phyloP scores from a whole-genome alignment of 352 stramenopile species.

The Lagenidium sp. region DNA sequence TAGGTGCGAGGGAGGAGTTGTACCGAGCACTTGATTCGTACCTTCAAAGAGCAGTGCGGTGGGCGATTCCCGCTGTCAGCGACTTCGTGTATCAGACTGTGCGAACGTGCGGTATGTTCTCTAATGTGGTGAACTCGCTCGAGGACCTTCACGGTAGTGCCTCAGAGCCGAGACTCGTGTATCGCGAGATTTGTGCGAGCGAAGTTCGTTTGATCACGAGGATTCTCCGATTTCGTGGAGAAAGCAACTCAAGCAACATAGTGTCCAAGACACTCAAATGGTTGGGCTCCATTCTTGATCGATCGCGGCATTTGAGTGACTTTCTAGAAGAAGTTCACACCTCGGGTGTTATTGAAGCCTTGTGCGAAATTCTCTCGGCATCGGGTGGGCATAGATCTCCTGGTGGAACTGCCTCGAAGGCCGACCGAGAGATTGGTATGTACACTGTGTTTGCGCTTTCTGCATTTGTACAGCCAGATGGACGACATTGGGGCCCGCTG shows the following conservation, averaged over 20 bases:
- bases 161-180: slow-evolving; percentile 18
- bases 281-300: slow-evolving; percentile 68
- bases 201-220: slow-evolving; percentile 35
- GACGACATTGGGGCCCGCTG: slow-evolving; percentile 35
- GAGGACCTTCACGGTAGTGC: slow-evolving; percentile 5
- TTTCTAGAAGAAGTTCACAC: slow-evolving; percentile 47
- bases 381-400: slow-evolving; percentile 37
- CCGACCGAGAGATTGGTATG: slow-evolving; percentile 29
- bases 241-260: slow-evolving; percentile 13
- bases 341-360: slow-evolving; percentile 49
- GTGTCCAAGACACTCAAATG: slow-evolving; percentile 68
- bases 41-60: too few relatives aligned
- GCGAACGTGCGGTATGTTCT: slow-evolving; percentile 54
- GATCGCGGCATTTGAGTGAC: slow-evolving; percentile 34
- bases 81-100: slow-evolving; percentile 47
- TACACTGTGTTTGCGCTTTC: slow-evolving; percentile 62
- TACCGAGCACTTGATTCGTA: too few relatives aligned
- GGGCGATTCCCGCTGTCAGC: too few relatives aligned
- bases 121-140: slow-evolving; percentile 37
- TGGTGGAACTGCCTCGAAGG: slow-evolving; percentile 33
- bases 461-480: slow-evolving; percentile 62
- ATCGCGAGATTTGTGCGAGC: slow-evolving; percentile 30
- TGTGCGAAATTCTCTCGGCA: slow-evolving; percentile 44
- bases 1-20: too few relatives aligned
- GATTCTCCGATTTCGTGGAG: slow-evolving; percentile 26